Evolutionary conservation across 352 stramenopile genomes (phyloP), one percentile per base, ranked within the genome.

Genomic region (Phytopythium delawarense): DNA sequence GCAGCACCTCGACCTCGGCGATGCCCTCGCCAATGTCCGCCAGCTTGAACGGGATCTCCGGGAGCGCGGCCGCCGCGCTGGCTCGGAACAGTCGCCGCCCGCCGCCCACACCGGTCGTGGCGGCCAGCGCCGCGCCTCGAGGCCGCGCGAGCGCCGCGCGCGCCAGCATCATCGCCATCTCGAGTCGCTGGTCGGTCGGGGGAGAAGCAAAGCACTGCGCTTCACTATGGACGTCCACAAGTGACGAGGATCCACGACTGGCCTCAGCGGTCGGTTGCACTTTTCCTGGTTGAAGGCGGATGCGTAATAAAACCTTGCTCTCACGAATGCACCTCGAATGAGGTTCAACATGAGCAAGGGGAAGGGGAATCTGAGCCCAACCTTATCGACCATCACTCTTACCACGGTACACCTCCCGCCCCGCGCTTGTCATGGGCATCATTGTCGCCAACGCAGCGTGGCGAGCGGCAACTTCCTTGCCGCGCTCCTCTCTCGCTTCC

Each of bases 1-100:
- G 92, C 53, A 99, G 79, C 25, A 99, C 69, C 78, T 99, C 96
- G 52, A 99, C 97, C 74, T 99, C 97, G 28, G 92, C 89, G 72
- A 99, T 99, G 20, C 97, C 97, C 71, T 99, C 97, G 58, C 97
- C 97, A 74, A 99, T 99, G 71, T 99, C 97, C 7, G 95, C 92
- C 13, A 97, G 72, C 66, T 95, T 94, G 77, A 97, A 98, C 9
- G 83, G 81, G 66, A 94, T 85, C 68, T 92, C 81, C 5, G 83
- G 86, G 39, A 92, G 72, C n/a, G 68, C 65, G 1, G 63, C 59
- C 9, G 70, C 45, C 5, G 71, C 69, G 30, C 70, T 75, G 49
- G 71, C 64, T 67, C 92, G 81, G 67, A 94, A 84, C 30, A 55
- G 20, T 28, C 69, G 71, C 30, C 61, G 62, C 37, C 23, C 45